A percentile compares a stretch with the other conserved stretches of the same genome.
Conservation (phyloP, 352 stramenopile species). For the Vaucheria bursata region DNA sequence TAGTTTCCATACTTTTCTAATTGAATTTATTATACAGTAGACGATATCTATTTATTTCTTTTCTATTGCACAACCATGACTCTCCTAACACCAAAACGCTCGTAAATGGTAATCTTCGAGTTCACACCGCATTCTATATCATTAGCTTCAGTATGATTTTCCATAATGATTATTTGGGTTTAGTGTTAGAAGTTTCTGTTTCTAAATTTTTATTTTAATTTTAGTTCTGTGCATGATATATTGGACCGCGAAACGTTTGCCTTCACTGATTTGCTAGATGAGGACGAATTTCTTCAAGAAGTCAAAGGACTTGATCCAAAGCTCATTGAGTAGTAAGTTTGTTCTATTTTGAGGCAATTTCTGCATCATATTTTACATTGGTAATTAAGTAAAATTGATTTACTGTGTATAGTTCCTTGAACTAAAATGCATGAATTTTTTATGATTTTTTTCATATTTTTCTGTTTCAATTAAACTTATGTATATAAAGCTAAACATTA, state of each 20-base stretch:
- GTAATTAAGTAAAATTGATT: neutral
- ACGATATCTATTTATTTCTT: neutral
- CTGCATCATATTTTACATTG: neutral
- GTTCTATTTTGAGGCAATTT: neutral
- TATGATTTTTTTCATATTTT: slow-evolving; percentile 71
- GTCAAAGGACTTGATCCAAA: slow-evolving; percentile 86
- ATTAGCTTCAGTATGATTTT: neutral
- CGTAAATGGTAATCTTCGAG: neutral
- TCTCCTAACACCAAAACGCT: neutral
- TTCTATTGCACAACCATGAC: neutral
- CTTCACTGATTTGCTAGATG: slow-evolving; percentile 79
- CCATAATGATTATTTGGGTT: neutral
- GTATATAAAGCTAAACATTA: slow-evolving; percentile 88
- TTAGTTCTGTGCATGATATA: slow-evolving; percentile 81
- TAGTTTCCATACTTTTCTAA: neutral
- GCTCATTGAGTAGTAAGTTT: slow-evolving; percentile 79
- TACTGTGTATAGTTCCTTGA: neutral
- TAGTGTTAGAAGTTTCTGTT: neutral
- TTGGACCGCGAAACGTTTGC: slow-evolving; percentile 83
- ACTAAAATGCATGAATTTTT: neutral
- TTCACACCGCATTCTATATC: neutral
- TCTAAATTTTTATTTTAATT: neutral
- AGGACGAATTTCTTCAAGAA: slow-evolving; percentile 95
- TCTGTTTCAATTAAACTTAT: slow-evolving; percentile 88
- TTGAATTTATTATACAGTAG: neutral